Percentiles rank a stretch among this genome's conserved stretches.
Conservation (phyloP, 2,329 filamentous ascomycete species). For the Fonsecaea pugnacius region DNA sequence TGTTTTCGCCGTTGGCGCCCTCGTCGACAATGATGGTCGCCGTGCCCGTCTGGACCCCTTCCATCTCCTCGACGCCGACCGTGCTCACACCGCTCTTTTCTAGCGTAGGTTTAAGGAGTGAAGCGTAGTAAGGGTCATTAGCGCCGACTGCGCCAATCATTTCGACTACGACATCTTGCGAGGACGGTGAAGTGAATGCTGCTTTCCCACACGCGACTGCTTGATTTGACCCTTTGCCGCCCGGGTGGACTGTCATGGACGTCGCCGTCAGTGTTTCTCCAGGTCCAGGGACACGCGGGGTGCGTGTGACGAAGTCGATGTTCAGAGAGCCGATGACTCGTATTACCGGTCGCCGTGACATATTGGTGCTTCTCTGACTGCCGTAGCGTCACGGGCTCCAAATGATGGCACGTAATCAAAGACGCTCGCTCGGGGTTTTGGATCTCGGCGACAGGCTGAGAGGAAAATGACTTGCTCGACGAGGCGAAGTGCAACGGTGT, state of each 20-base stretch:
- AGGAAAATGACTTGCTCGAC: neutral
- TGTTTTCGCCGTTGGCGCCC: slow-evolving; percentile 70
- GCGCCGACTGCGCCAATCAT: slow-evolving; percentile 76
- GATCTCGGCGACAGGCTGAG: neutral
- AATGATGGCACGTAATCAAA: neutral
- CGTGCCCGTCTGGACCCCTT: slow-evolving; percentile 65
- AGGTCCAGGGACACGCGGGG: slow-evolving; percentile 76
- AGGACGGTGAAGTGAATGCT: slow-evolving; percentile 50
- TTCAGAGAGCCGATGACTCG: slow-evolving; percentile 91
- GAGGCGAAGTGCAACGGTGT: neutral
- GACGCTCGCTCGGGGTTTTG: neutral
- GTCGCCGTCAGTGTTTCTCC: slow-evolving; percentile 86
- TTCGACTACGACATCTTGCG: slow-evolving; percentile 55
- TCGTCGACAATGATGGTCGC: slow-evolving; percentile 78
- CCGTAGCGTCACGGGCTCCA: neutral
- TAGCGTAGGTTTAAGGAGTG: slow-evolving; percentile 63
- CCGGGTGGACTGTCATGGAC: slow-evolving; percentile 77
- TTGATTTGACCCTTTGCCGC: slow-evolving; percentile 96
- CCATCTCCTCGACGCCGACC: slow-evolving; percentile 54
- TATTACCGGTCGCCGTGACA: slow-evolving; percentile 58
- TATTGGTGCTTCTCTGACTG: neutral
- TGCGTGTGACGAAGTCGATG: slow-evolving; percentile 88
- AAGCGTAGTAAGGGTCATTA: slow-evolving; percentile 65
- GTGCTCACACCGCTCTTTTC: slow-evolving; percentile 66
- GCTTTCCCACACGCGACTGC: slow-evolving; percentile 85